phyloP scores from a whole-genome alignment of 2,329 filamentous ascomycete species.

The Sarocladiaceae sp. region DNA sequence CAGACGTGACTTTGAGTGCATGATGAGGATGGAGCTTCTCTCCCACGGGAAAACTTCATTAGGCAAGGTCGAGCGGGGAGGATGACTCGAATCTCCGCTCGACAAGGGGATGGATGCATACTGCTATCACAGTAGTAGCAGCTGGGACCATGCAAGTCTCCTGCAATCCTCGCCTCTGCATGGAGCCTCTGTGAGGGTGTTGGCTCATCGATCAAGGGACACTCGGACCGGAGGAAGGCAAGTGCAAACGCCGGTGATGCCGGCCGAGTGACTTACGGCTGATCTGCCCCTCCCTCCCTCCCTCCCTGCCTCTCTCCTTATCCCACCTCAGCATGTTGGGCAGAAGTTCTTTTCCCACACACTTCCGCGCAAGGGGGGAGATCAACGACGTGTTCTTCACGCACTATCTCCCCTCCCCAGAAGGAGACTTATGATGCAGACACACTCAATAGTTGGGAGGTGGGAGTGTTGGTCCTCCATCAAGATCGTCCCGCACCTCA shows the following conservation, averaged over 20 bases:
- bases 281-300: neutral
- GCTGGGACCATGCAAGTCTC: neutral
- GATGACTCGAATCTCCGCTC: neutral
- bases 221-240: neutral
- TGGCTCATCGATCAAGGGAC: conserved; percentile 3
- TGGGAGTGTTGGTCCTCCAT: too few species aligned
- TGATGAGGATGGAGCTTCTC: too few species aligned
- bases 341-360: too few species aligned
- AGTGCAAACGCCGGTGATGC: conserved; percentile 1
- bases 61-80: neutral
- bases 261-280: neutral
- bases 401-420: too few species aligned
- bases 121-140: conserved; percentile 4
- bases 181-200: neutral
- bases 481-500: conserved; percentile 5
- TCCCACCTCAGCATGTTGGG: conserved; percentile 1
- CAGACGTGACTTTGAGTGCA: too few species aligned
- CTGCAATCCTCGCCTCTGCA: neutral
- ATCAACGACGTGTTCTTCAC: too few species aligned
- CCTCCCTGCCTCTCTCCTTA: neutral
- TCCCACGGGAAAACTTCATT: neutral
- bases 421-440: too few species aligned
- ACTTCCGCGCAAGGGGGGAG: too few species aligned
- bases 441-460: too few species aligned
- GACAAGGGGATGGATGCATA: neutral